Evolutionary conservation across 441 rosid species (phyloP).

Genomic region (Pelargonium cotyledonis): DNA sequence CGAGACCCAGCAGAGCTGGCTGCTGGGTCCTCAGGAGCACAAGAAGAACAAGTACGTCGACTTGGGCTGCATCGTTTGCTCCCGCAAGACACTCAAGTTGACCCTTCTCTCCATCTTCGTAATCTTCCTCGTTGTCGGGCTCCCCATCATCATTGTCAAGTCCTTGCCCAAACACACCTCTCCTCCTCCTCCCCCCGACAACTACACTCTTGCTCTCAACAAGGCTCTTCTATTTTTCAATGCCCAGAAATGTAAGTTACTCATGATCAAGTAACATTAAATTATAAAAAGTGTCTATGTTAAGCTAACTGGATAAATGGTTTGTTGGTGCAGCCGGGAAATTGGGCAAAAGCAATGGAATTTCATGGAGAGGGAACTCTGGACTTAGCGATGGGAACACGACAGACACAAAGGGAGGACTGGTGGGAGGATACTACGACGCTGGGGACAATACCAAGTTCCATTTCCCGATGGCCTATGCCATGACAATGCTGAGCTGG

Average conservation of each 20-base stretch:
- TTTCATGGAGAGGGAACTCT: slow-evolving; percentile 69
- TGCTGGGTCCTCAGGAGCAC: slow-evolving; percentile 44
- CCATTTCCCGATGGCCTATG: slow-evolving; percentile 79
- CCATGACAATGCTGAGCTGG: slow-evolving; percentile 92
- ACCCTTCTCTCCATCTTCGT: slow-evolving; percentile 33
- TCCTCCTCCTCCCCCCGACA: slow-evolving; percentile 48
- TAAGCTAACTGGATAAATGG: too few relatives aligned
- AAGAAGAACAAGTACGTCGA: slow-evolving; percentile 62
- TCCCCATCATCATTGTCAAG: slow-evolving; percentile 56
- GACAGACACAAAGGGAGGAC: slow-evolving; percentile 41
- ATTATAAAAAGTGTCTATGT: too few relatives aligned
- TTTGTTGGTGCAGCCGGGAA: slow-evolving; percentile 51
- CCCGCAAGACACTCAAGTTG: slow-evolving; percentile 47
- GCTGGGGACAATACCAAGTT: slow-evolving; percentile 71
- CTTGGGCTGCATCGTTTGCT: slow-evolving; percentile 59
- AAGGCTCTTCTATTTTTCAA: slow-evolving; percentile 79
- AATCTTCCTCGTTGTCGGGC: slow-evolving; percentile 46
- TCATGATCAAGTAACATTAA: too few relatives aligned
- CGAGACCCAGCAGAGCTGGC: slow-evolving; percentile 88
- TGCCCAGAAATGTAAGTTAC: slow-evolving; percentile 68
- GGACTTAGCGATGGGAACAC: slow-evolving; percentile 53
- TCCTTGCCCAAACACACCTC: slow-evolving; percentile 46
- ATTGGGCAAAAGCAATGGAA: slow-evolving; percentile 52
- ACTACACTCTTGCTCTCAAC: slow-evolving; percentile 69
- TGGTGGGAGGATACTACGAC: slow-evolving; percentile 81